Conservation (phyloP, 306 rosid genomes). For the Quercus parvula region DNA sequence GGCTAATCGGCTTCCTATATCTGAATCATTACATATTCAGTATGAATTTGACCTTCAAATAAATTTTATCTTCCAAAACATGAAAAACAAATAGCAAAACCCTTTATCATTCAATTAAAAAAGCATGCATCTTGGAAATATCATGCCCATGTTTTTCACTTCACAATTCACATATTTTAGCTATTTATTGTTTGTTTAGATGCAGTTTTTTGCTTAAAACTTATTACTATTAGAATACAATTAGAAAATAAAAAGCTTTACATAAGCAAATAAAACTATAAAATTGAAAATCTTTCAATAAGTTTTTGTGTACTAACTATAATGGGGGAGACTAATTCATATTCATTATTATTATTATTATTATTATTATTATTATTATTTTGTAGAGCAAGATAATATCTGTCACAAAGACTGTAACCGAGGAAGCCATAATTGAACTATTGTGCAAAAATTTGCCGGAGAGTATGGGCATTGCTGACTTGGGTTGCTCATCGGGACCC, state of each 20-base stretch:
- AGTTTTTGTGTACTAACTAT: no score
- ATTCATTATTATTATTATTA: no score
- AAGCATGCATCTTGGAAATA: not conserved
- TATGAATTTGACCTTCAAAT: not conserved
- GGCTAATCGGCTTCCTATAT: not conserved
- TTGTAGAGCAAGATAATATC: slow-evolving; percentile 44
- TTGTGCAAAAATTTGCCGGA: slow-evolving; percentile 17
- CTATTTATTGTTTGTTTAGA: no score
- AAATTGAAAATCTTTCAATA: no score
- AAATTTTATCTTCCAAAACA: not conserved
- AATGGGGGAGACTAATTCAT: not conserved
- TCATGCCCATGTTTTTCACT: not conserved
- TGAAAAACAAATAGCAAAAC: not conserved
- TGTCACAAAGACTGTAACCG: slow-evolving; percentile 26
- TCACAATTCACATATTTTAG: no score
- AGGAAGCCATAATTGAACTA: slow-evolving; percentile 36
- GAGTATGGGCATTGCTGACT: slow-evolving; percentile 68
- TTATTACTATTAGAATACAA: no score
- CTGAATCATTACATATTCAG: not conserved
- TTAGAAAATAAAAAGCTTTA: no score
- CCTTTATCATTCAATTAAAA: not conserved
- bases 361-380: no score
- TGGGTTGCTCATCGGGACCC: slow-evolving; percentile 92
- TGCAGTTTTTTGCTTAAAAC: no score
- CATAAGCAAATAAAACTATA: no score